Evolutionary conservation across 2,329 filamentous ascomycete genomes (phyloP), one percentile per base, ranked within the genome.

Genomic region (Cadophora luteo-olivacea): DNA sequence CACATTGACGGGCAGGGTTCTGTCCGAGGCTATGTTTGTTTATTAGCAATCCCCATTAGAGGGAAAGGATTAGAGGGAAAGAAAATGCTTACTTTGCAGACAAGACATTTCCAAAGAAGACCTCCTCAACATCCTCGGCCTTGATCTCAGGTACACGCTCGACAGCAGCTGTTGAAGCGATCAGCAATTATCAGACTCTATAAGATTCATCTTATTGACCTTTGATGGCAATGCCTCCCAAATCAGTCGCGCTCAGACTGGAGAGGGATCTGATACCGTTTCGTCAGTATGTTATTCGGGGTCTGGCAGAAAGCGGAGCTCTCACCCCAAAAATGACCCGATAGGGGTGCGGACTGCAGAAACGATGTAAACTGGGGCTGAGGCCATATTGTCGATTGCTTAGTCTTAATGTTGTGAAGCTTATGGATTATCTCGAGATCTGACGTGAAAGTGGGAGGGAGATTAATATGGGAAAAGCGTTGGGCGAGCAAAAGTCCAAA

Each of bases 51-150:
- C 1, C 16, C 9, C 45, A 58, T 76, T 38, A 74, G 70, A 57
- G 64, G 19, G 38, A 19, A 25, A 6, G n/a, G n/a, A n/a, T n/a
- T n/a, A n/a, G n/a, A n/a, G n/a, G n/a, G n/a, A n/a, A n/a, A 36
- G 48, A 49, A 19, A 48, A 78, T 86, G 29, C 74, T 76, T 87
- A 97, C 94, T 95, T 94, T 80, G 95, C 96, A 69, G 94, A 97
- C 77, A 99, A 88, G 74, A 99, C 96, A 85, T 99, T 99, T 81
- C 96, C 96, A 79, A 97, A 97, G 86, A 96, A 97, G 79, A 99
- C 93, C 81, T 99, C 96, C 80, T 99, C 90, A 68, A 99, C 92
- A 80, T 97, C 89, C 77, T 94, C 89, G 66, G 93, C 87, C 84
- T 97, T 94, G 83, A 99, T 89, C 78, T 91, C 87, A 66, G 96